Base-by-base conservation (phyloP, 2,329 filamentous ascomycete genomes). In the Penicillium paneum region DNA sequence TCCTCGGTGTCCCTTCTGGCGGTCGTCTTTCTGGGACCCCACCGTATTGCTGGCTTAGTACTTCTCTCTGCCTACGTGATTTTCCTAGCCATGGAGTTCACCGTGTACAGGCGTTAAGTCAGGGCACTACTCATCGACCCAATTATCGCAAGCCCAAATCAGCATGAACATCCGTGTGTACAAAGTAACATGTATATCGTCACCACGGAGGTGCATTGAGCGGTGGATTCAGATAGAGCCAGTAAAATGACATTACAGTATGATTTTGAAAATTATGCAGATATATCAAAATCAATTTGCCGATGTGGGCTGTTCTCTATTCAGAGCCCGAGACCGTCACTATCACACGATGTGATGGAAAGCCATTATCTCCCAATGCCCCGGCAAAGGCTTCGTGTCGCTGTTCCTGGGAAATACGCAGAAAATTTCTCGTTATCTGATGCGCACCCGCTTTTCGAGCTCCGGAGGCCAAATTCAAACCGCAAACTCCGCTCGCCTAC, bases 61-160 rank as follows among this genome's bases (percentile, higher is more conserved):
- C 66, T 75, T 57, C 41, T 75, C 15, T 48, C 56, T 46, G 65
- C 58, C 3, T 76, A 75, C 55, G 19, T 71, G 12, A 62, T 38
- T 1, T 75, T 74, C 60, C 50, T 76, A 38, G 60, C 64, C 15
- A 51, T 74, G 11, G 73, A 75, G 52, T 70, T 74, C 47, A 67
- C 68, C 26, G 45, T 57, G 5, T 36, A 29, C 49, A 42, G 13
- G 4, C 21, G 17, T 7, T 35, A 12, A 29, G 6, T 8, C 13
- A 12, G 28, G 29, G 24, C 15, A 47, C 6, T 28, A 11, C 15
- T 19, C 7, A 13, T 31, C 2, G 12, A 6, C 7, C 4, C 41
- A 43, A 28, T 8, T 28, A 42, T 19, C 40, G n/a, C 26, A 29
- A 19, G 26, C 26, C 40, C 26, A 43, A 13, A 8, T 7, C n/a